Conservation (phyloP, 306 rosid genomes). For the Medicago ruthenica region DNA sequence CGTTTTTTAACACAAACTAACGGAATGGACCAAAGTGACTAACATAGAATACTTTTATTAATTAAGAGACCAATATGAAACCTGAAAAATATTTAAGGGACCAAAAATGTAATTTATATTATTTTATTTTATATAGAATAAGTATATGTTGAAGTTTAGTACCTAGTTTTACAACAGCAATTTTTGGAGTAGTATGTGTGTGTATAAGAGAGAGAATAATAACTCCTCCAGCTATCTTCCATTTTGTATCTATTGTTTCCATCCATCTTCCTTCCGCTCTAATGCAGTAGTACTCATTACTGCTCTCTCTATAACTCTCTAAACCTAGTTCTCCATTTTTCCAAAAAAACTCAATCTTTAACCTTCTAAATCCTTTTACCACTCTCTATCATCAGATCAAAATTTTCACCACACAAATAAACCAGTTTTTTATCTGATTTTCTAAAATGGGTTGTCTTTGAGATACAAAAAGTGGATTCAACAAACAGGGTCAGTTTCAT, state of each 20-base stretch:
- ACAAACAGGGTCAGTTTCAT: slow-evolving; percentile 54
- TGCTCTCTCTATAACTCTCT: slow-evolving; percentile 26
- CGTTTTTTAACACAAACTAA: too few species aligned
- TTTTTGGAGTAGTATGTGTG: not conserved
- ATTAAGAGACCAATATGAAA: too few species aligned
- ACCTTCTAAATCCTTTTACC: slow-evolving; percentile 34
- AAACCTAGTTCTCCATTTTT: slow-evolving; percentile 46
- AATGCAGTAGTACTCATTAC: slow-evolving; percentile 32
- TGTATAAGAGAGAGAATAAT: not conserved
- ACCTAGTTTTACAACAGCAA: not conserved
- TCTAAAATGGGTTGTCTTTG: slow-evolving; percentile 41
- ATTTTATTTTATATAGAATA: not conserved
- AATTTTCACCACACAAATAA: slow-evolving; percentile 21
- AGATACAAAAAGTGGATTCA: slow-evolving; percentile 43
- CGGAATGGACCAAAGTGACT: too few species aligned
- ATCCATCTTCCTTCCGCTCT: slow-evolving; percentile 41
- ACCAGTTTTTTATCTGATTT: slow-evolving; percentile 40
- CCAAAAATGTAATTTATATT: too few species aligned
- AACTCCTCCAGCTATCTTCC: slow-evolving; percentile 35
- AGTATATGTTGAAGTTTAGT: not conserved
- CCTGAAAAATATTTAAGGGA: too few species aligned
- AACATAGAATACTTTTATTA: too few species aligned
- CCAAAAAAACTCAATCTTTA: not conserved
- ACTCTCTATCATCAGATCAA: slow-evolving; percentile 46
- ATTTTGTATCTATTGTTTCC: slow-evolving; percentile 6